These are phyloP conservation scores for Kernera saxatilis DNA, from an alignment of 345 rosid species.

Conservation along the genomic window DNA sequence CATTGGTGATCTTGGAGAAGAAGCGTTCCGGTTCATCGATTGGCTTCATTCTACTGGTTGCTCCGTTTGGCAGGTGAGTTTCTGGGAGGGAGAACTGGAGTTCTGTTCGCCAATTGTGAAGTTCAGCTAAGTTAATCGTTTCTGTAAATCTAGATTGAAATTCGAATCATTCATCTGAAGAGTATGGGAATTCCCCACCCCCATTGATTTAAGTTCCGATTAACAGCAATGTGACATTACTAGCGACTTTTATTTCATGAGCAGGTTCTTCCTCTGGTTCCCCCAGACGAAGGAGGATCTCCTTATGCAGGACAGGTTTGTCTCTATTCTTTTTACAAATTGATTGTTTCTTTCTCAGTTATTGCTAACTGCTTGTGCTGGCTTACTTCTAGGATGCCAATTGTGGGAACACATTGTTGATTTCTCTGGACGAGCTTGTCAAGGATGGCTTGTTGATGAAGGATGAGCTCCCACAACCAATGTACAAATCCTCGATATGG, in stretches of 20 bases:
- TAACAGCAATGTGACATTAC: not conserved
- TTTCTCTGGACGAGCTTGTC: conserved; percentile 89
- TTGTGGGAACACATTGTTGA: conserved; percentile 85
- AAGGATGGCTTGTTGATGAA: conserved; percentile 64
- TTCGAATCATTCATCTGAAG: not conserved
- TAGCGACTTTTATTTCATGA: not conserved
- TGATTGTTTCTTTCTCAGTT: not conserved
- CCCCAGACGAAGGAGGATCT: conserved; percentile 78
- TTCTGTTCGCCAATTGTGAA: not conserved
- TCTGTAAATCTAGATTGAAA: not conserved
- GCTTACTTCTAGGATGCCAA: conserved; percentile 72
- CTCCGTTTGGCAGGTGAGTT: conserved; percentile 83
- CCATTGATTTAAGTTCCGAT: not conserved
- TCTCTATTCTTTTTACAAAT: not conserved
- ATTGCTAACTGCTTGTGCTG: not conserved
- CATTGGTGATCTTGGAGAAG: conserved; percentile 82
- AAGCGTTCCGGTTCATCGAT: conserved; percentile 71
- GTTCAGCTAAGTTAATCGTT: not conserved
- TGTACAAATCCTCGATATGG: conserved; percentile 36
- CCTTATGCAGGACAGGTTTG: conserved; percentile 92
- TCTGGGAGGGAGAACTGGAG: too few species aligned
- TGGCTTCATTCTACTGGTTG: conserved; percentile 86
- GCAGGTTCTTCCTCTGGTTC: conserved; percentile 97
- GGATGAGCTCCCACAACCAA: conserved; percentile 70
- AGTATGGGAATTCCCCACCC: not conserved